A percentile compares a stretch with the other conserved stretches of the same genome.
Conservation (phyloP, 2,329 filamentous ascomycete genomes). For the Ophiocordyceps camponoti-saundersi region DNA sequence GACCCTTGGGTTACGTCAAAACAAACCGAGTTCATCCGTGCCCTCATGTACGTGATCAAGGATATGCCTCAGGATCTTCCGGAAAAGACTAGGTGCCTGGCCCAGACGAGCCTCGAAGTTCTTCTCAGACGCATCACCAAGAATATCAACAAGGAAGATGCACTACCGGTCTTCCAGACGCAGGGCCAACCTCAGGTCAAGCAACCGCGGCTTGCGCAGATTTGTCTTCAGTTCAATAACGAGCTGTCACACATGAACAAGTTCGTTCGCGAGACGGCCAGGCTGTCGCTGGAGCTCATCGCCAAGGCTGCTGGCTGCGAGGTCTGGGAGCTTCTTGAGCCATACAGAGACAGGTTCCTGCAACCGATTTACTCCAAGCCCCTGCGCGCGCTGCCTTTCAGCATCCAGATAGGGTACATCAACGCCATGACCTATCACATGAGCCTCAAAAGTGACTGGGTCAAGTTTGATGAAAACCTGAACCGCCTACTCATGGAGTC, state of each 20-base stretch:
- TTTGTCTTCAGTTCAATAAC: slow-evolving; percentile 72
- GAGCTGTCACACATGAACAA: slow-evolving; percentile 94
- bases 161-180: slow-evolving; percentile 18
- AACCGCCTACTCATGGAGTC: slow-evolving; percentile 88
- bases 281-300: slow-evolving; percentile 63
- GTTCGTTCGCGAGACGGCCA: slow-evolving; percentile 78
- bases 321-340: slow-evolving; percentile 75
- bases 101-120: slow-evolving; percentile 67
- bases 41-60: slow-evolving; percentile 95
- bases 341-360: slow-evolving; percentile 80
- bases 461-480: slow-evolving; percentile 81
- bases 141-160: slow-evolving; percentile 62
- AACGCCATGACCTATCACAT: slow-evolving; percentile 95
- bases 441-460: slow-evolving; percentile 71
- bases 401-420: slow-evolving; percentile 94
- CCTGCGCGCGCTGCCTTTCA: slow-evolving; percentile 77
- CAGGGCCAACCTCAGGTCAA: slow-evolving; percentile 27
- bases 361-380: slow-evolving; percentile 91
- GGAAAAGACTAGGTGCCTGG: slow-evolving; percentile 69
- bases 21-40: slow-evolving; percentile 75
- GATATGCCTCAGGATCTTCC: slow-evolving; percentile 92
- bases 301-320: slow-evolving; percentile 62
- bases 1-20: slow-evolving; percentile 68
- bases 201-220: slow-evolving; percentile 47
- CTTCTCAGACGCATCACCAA: slow-evolving; percentile 67